Conservation (phyloP, 148 eudicot species). For the Dianthus caryophyllus region DNA sequence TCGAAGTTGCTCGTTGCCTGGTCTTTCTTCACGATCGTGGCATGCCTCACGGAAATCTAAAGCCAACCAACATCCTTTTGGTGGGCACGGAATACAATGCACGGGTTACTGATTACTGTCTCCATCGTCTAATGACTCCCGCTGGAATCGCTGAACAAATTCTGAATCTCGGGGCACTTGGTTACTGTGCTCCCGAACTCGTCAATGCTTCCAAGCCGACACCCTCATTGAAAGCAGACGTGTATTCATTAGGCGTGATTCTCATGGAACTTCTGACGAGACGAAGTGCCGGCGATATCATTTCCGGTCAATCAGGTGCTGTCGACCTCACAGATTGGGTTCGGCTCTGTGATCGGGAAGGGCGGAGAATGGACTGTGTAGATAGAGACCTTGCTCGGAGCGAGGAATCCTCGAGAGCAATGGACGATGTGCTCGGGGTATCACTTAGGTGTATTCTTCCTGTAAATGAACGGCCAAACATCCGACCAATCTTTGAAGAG, state of each 20-base stretch:
- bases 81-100: constrained; percentile 39
- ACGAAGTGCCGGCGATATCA: constrained; percentile 97
- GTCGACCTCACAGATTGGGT: constrained; percentile 99
- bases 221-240: constrained; percentile 73
- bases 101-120: constrained; percentile 63
- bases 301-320: constrained; percentile 88
- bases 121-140: constrained; percentile 90
- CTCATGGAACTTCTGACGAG: constrained; percentile 82
- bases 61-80: constrained; percentile 79
- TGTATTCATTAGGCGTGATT: constrained; percentile 87
- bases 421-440: constrained; percentile 77
- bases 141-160: constrained; percentile 85
- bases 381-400: constrained; percentile 73
- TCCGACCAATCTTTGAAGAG: constrained; percentile 67
- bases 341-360: constrained; percentile 75
- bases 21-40: constrained; percentile 72
- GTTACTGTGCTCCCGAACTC: constrained; percentile 90
- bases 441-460: constrained; percentile 84
- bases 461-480: constrained; percentile 88
- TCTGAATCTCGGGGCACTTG: constrained; percentile 83
- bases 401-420: constrained; percentile 60
- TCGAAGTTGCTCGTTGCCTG: constrained; percentile 74
- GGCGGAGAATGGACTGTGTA: constrained; percentile 75
- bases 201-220: constrained; percentile 53
- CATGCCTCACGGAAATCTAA: constrained; percentile 83